These are phyloP conservation scores for Cercospora beticola DNA, from an alignment of 2,329 filamentous ascomycete genomes.

Conservation along the genomic window DNA sequence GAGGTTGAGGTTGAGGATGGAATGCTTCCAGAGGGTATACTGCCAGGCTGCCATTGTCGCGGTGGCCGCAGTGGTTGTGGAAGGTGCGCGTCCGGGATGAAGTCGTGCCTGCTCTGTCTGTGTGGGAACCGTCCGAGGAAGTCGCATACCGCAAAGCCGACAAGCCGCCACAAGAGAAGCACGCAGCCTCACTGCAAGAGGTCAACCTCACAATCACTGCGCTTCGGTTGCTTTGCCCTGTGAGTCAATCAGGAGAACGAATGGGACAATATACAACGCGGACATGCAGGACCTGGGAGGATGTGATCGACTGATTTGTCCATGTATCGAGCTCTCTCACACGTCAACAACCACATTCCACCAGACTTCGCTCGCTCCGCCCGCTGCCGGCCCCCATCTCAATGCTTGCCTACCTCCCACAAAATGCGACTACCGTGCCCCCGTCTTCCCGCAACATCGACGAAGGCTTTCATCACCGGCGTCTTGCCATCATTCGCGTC, in stretches of 20 bases:
- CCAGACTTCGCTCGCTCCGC: conserved; percentile 20
- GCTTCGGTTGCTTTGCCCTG: background rate
- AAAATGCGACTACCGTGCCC: conserved; percentile 14
- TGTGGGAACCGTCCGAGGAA: background rate
- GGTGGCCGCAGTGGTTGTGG: background rate
- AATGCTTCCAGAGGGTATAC: background rate
- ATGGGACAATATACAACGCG: background rate
- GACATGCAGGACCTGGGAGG: background rate
- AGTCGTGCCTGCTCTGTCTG: background rate
- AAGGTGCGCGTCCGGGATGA: background rate
- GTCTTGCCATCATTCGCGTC: conserved; percentile 25
- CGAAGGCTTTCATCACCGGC: conserved; percentile 26
- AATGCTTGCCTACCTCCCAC: conserved; percentile 30
- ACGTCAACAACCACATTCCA: conserved; percentile 27
- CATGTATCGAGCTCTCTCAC: conserved; percentile 18
- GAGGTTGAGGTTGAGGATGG: conserved; percentile 1
- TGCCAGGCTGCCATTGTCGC: background rate
- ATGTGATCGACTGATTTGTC: conserved; percentile 7
- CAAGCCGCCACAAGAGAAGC: background rate
- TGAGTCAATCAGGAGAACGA: background rate
- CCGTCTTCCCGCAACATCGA: conserved; percentile 25
- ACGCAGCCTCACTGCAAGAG: background rate
- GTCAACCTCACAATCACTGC: background rate
- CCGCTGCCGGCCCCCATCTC: conserved; percentile 24
- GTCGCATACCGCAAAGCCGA: background rate